Evolutionary conservation across 2,329 filamentous ascomycete genomes (phyloP).

Genomic region (Pseudogymnoascus sp.): DNA sequence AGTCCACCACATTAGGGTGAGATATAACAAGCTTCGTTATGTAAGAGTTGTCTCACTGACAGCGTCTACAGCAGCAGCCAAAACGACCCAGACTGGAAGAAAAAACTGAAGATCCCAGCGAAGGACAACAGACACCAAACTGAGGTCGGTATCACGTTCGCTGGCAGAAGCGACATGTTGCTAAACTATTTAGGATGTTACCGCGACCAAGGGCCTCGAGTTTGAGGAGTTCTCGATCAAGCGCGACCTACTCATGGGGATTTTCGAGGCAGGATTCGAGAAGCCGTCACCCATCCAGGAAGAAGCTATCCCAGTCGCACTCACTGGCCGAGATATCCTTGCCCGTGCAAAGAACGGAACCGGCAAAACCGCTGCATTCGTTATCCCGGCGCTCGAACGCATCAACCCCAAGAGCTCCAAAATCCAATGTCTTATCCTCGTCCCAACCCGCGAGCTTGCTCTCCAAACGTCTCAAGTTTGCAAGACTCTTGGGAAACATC

Average conservation of each 20-base stretch:
- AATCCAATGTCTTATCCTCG: slow-evolving; percentile 91
- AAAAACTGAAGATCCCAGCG: slow-evolving; percentile 60
- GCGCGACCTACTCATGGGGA: slow-evolving; percentile 94
- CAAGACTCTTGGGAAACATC: slow-evolving; percentile 95
- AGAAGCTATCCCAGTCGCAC: slow-evolving; percentile 93
- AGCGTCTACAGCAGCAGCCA: slow-evolving; percentile 40
- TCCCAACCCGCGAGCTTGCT: slow-evolving; percentile 92
- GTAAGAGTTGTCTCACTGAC: slow-evolving; percentile 32
- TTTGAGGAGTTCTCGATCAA: slow-evolving; percentile 97
- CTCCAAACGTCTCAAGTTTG: slow-evolving; percentile 98
- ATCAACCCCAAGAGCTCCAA: slow-evolving; percentile 96
- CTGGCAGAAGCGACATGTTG: slow-evolving; percentile 4
- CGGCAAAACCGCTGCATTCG: slow-evolving; percentile 95
- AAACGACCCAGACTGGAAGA: slow-evolving; percentile 63
- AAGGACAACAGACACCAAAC: slow-evolving; percentile 76
- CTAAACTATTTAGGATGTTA: slow-evolving; percentile 67
- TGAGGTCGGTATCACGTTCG: slow-evolving; percentile 47
- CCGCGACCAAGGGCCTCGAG: slow-evolving; percentile 92
- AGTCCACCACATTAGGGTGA: slow-evolving; percentile 44
- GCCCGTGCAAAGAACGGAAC: slow-evolving; percentile 98
- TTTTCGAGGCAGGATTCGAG: slow-evolving; percentile 98
- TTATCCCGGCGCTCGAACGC: slow-evolving; percentile 89
- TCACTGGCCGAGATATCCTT: slow-evolving; percentile 90
- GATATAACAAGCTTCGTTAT: slow-evolving; percentile 29
- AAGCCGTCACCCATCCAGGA: slow-evolving; percentile 99